phyloP scores from a whole-genome alignment of 768 basidiomycete genomes.

The Lentinula sp. region DNA sequence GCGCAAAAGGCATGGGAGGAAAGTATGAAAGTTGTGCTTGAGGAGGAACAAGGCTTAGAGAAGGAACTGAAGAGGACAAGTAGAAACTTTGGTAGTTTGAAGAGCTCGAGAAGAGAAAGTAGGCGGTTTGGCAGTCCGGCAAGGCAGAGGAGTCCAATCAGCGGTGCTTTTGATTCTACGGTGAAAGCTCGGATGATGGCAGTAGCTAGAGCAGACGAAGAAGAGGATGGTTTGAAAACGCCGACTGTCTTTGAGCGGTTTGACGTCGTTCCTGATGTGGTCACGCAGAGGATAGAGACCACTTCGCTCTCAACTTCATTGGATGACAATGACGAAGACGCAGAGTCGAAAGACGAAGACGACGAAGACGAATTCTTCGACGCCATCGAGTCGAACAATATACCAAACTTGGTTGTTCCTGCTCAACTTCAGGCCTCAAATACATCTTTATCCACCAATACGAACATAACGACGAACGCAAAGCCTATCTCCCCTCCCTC shows the following conservation, averaged over 20 bases:
- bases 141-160: neutral
- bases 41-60: constrained; percentile 82
- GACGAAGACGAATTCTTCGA: constrained; percentile 98
- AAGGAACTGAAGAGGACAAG: constrained; percentile 62
- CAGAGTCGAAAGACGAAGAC: constrained; percentile 47
- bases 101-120: constrained; percentile 29
- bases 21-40: constrained; percentile 78
- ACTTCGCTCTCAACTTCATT: too few species aligned
- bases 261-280: neutral
- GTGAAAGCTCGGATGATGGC: neutral
- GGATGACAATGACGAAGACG: neutral
- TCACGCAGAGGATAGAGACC: neutral
- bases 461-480: neutral
- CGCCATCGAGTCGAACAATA: constrained; percentile 78
- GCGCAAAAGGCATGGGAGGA: constrained; percentile 81
- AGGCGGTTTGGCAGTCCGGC: constrained; percentile 15
- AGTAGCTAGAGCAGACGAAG: neutral
- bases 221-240: neutral
- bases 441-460: neutral
- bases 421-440: constrained; percentile 35
- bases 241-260: neutral
- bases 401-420: constrained; percentile 72
- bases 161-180: neutral
- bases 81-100: constrained; percentile 47
- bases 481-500: neutral